Evolutionary conservation across 116 monocot genomes (phyloP).

Genomic region (Phalaenopsis hybrid): DNA sequence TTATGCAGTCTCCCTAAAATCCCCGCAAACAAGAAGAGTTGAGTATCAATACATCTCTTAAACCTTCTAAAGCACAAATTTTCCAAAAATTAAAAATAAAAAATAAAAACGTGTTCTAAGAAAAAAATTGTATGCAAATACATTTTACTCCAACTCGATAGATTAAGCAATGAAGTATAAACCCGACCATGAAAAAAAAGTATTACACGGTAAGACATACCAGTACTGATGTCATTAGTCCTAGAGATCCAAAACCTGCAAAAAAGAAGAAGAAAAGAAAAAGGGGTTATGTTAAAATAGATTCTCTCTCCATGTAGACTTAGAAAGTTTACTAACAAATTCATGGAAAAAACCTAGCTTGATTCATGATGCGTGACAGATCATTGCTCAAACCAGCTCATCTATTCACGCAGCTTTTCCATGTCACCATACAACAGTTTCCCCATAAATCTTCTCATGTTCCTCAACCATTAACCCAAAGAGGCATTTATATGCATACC

Average conservation of each 20-base stretch:
- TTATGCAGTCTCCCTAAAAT: too few relatives aligned
- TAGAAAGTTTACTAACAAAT: background rate
- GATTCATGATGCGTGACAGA: background rate
- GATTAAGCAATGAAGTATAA: background rate
- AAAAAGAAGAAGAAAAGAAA: background rate
- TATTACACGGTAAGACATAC: conserved; percentile 24
- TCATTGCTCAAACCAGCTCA: background rate
- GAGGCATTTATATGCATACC: too few relatives aligned
- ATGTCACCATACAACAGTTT: background rate
- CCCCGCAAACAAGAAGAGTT: too few relatives aligned
- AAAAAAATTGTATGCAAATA: background rate
- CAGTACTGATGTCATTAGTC: conserved; percentile 90
- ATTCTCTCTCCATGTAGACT: background rate
- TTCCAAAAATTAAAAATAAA: background rate
- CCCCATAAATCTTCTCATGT: background rate
- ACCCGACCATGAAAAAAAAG: background rate
- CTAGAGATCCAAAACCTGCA: conserved; percentile 87
- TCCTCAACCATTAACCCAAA: background rate
- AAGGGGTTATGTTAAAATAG: background rate
- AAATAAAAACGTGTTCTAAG: background rate
- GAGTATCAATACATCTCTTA: background rate
- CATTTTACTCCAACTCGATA: background rate
- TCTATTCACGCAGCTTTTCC: background rate
- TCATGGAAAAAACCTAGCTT: background rate
- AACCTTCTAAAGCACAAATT: background rate